Base-by-base conservation (phyloP, 345 rosid genomes). In the Eucalyptus marginata region DNA sequence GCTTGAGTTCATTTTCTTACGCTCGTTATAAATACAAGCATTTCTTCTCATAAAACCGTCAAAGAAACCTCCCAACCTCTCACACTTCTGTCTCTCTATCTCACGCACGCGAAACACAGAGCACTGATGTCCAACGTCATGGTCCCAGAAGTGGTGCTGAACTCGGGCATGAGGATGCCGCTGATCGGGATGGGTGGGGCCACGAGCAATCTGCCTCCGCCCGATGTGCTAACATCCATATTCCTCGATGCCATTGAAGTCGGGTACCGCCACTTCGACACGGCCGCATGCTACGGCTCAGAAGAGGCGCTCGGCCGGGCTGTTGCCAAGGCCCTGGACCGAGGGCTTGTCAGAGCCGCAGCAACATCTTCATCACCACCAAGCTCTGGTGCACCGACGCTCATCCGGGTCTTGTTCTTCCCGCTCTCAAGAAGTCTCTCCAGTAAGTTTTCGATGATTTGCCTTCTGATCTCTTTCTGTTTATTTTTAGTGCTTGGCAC, bases 221-320 rank as follows among this genome's bases (percentile, higher is more conserved):
- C 89, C 4, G 49, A 85, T 11, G 43, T 76, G n/a, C 54, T 93
- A 29, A 91, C 91, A 85, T 24, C 36, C 49, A 87, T 92, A 7
- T 58, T 94, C 43, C 54, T 94, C 2, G 90, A 93, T 5, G 94
- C 95, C 8, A 94, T 95, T 68, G 90, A 88, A 89, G 87, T 90
- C 5, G 97, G 99, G 10, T 96, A 93, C 89, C 91, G 97, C 51
- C 99, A 97, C 87, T 96, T 96, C 24, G 99, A 97, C 89, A 97
- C 96, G 0, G 95, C 99, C 15, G 88, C 94, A 3, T 15, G 88
- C 29, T 96, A 96, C 59, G 90, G 87, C 6, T 87, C 97, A 2
- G 98, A 96, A 90, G 90, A 94, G 86, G 87, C 94, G 2, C 89
- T 95, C 3, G 99, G 96, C 1, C 92, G 88, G 76, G 98, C 96